These are phyloP conservation scores for Diplodia mutila DNA, from an alignment of 2,329 filamentous ascomycete species.

Conservation along the genomic window DNA sequence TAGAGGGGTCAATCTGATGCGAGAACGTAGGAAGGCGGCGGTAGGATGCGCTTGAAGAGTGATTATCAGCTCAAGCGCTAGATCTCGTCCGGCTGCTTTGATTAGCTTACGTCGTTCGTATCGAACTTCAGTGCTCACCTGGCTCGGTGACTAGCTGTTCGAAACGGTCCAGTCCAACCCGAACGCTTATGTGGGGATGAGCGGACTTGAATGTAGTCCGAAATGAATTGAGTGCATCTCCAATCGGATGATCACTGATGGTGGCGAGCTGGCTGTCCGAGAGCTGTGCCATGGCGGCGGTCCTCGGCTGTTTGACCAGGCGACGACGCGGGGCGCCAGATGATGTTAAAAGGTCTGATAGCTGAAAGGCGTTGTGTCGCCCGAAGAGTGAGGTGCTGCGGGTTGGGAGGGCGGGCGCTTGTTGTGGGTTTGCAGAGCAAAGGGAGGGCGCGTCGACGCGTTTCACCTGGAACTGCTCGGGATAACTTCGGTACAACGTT, in stretches of 20 bases:
- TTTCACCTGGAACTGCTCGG: background rate
- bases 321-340: background rate
- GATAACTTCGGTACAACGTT: background rate
- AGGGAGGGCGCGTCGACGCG: background rate
- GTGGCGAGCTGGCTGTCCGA: conserved; percentile 3
- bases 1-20: no score
- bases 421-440: background rate
- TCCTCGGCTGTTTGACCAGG: background rate
- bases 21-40: background rate
- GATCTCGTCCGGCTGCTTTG: background rate
- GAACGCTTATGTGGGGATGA: background rate
- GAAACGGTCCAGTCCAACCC: background rate
- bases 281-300: conserved; percentile 7
- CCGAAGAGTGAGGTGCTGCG: background rate
- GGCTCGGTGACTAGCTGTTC: background rate
- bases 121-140: background rate
- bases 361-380: background rate
- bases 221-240: background rate
- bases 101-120: background rate
- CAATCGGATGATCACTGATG: background rate
- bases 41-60: background rate
- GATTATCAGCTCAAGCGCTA: background rate
- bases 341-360: background rate
- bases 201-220: background rate
- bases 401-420: background rate